A percentile compares a stretch with the other conserved stretches of the same genome.
Conservation (phyloP, 164 flowering plant genomes). For the Nymphaea thermarum region DNA sequence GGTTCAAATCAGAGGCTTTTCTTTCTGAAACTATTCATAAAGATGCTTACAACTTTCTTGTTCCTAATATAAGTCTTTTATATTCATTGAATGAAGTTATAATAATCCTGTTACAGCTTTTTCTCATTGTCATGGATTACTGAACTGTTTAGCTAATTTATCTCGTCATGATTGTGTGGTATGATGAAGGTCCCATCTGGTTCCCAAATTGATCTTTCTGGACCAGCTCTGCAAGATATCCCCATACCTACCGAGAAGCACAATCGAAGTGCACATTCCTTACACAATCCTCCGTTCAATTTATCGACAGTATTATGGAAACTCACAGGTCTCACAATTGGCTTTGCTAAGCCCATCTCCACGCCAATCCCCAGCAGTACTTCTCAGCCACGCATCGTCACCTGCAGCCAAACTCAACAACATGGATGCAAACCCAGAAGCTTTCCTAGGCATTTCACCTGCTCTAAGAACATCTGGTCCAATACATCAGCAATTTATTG, state of each 20-base stretch:
- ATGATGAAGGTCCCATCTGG: conserved; percentile 60
- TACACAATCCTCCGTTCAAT: conserved; percentile 81
- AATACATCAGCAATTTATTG: conserved; percentile 42
- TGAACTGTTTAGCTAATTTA: too few relatives aligned
- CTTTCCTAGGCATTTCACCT: conserved; percentile 26
- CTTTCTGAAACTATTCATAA: too few relatives aligned
- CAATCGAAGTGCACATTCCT: conserved; percentile 74
- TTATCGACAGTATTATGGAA: conserved; percentile 71
- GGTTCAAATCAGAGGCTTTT: too few relatives aligned
- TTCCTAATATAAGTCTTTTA: too few relatives aligned
- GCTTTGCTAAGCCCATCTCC: conserved; percentile 56
- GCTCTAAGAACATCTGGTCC: conserved; percentile 42
- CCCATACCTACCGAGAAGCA: conserved; percentile 72
- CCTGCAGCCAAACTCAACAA: conserved; percentile 26
- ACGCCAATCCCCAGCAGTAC: conserved; percentile 59
- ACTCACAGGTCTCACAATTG: conserved; percentile 42
- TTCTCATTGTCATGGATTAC: too few relatives aligned
- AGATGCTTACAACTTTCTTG: too few relatives aligned
- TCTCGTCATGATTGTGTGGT: too few relatives aligned
- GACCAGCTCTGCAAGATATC: conserved; percentile 90
- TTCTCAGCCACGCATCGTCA: conserved; percentile 55
- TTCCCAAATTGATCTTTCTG: conserved; percentile 78
- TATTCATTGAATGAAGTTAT: too few relatives aligned
- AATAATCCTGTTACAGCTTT: too few relatives aligned
- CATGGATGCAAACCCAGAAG: too few relatives aligned